Conservation (phyloP, 2,329 filamentous ascomycete species). For the Fusarium tjaetaba region DNA sequence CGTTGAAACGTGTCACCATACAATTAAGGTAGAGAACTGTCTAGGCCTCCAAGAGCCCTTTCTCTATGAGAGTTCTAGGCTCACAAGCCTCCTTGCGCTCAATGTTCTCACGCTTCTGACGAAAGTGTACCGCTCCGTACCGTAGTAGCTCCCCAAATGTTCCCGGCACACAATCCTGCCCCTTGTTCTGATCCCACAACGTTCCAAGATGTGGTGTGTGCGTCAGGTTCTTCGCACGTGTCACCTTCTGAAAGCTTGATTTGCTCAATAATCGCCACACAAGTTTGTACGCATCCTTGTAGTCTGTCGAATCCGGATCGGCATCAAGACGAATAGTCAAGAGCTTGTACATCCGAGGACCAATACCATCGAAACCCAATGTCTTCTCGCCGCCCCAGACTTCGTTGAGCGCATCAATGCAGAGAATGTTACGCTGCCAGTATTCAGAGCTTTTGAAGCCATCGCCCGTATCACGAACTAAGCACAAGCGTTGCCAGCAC, state of each 20-base stretch:
- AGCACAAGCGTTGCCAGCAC: neutral
- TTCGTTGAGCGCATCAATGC: neutral
- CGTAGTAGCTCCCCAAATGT: neutral
- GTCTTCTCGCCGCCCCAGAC: neutral
- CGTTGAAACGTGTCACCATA: too few relatives aligned
- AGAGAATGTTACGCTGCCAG: neutral
- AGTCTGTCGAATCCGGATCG: fast-evolving
- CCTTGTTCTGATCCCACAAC: neutral
- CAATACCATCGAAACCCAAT: neutral
- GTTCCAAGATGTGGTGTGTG: neutral
- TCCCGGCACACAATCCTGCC: neutral
- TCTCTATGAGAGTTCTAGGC: neutral
- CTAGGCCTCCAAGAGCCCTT: neutral
- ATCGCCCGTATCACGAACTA: neutral
- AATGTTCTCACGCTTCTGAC: neutral
- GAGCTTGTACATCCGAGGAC: neutral
- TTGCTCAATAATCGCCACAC: neutral
- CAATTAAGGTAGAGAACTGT: neutral
- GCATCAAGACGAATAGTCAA: neutral
- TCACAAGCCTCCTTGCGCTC: neutral
- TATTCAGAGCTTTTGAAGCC: neutral
- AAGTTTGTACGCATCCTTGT: neutral
- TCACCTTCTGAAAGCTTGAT: neutral
- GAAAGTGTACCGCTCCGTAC: neutral
- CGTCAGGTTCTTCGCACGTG: neutral